These are phyloP conservation scores for Candida orba DNA, from an alignment of 805 yeast genomes.

Conservation along the genomic window DNA sequence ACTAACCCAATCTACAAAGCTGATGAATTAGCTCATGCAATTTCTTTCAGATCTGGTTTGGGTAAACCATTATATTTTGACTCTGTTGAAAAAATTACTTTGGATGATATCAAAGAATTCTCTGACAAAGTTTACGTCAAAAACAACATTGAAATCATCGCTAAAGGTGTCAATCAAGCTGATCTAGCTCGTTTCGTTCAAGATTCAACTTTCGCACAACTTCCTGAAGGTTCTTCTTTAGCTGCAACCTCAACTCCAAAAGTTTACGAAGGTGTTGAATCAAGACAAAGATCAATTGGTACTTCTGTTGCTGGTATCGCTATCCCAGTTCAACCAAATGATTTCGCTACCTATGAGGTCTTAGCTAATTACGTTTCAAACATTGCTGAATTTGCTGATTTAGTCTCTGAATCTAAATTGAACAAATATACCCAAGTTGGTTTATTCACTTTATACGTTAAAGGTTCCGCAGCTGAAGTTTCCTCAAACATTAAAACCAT, in stretches of 20 bases:
- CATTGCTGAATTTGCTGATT: slow-evolving; percentile 46
- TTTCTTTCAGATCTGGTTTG: slow-evolving; percentile 80
- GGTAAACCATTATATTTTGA: slow-evolving; percentile 79
- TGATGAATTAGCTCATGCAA: slow-evolving; percentile 68
- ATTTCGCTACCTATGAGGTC: slow-evolving; percentile 60
- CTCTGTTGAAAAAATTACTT: slow-evolving; percentile 48
- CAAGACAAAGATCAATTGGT: slow-evolving; percentile 59
- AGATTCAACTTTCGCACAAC: slow-evolving; percentile 55
- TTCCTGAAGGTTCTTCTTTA: slow-evolving; percentile 55
- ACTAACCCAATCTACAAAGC: slow-evolving; percentile 52
- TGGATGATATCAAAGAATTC: slow-evolving; percentile 59
- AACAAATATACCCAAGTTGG: slow-evolving; percentile 72
- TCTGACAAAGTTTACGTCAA: slow-evolving; percentile 64
- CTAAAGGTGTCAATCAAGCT: slow-evolving; percentile 62
- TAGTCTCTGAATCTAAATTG: slow-evolving; percentile 46
- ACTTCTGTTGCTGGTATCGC: slow-evolving; percentile 73
- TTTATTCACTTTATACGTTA: slow-evolving; percentile 63
- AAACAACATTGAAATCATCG: slow-evolving; percentile 65
- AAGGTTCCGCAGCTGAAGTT: slow-evolving; percentile 54
- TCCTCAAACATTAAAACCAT: slow-evolving; percentile 54
- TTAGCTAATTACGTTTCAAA: slow-evolving; percentile 60
- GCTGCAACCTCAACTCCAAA: slow-evolving; percentile 32
- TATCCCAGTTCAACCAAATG: slow-evolving; percentile 61
- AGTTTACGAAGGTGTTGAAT: slow-evolving; percentile 56
- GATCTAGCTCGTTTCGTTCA: slow-evolving; percentile 64